Base-by-base conservation (phyloP, 768 basidiomycete species). In the Boletus subcaerulescens region DNA sequence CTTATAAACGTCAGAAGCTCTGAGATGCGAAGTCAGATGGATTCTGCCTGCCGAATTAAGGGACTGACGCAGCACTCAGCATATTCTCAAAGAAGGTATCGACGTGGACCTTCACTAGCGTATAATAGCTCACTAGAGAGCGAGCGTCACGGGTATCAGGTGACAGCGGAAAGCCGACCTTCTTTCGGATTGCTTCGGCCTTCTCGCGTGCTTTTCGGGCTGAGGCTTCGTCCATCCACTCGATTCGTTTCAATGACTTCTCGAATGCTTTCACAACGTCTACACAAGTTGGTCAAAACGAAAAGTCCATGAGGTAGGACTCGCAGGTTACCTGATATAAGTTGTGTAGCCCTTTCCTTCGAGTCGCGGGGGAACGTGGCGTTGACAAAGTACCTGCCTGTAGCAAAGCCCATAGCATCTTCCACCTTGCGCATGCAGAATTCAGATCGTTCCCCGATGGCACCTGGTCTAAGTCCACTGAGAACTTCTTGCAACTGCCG, bases 161-260 rank as follows among this genome's bases (percentile, higher is more conserved):
- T 3, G 84, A 91, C 12, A 87, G 65, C 1, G 97, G 96, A 73
- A 86, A 98, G 53, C 97, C 97, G 57, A 99, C 90, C 77, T 98
- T 96, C 69, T 93, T 81, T 29, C 86, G 83, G 49, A 58, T 58
- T 36, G 29, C 39, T 48, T 64, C 55, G 26, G 86, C 91, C 80
- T 98, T 98, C 65, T 87, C 82, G 14, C 86, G 84, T 5, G 97
- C 97, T 52, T 86, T 91, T 39, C 76, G 74, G 12, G 91, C 86
- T 3, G 92, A 92, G 59, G 83, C 72, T 45, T 85, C 71, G 66
- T 98, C 97, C 89, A 99, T 93, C 97, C 97, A 99, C 18, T 85
- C 80, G 48, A 97, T 79, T 49, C 81, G 67, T 5, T 78, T 71
- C 18, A 99, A 75, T 5, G 91, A 91, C 17, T 72, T 72, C 66